Conservation (phyloP, 2,329 filamentous ascomycete species). For the Neofusicoccum cordaticola region DNA sequence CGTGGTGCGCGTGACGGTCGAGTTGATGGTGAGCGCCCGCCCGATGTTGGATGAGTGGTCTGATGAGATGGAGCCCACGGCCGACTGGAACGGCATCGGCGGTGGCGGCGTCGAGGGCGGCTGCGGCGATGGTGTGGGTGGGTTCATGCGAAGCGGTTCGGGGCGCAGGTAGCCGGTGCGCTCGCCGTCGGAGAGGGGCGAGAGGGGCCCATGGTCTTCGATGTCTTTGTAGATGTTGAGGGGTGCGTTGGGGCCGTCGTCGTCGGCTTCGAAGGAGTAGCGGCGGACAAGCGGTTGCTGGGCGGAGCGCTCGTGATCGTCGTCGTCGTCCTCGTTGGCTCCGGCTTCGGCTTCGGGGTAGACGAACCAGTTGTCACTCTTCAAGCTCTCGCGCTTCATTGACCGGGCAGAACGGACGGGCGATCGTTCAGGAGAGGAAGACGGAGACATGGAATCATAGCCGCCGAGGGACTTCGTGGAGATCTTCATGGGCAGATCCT, state of each 20-base stretch:
- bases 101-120: background rate
- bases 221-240: background rate
- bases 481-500: constrained; percentile 26
- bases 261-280: constrained; percentile 15
- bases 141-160: constrained; percentile 48
- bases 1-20: constrained; percentile 24
- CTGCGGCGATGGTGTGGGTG: constrained; percentile 40
- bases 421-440: constrained; percentile 21
- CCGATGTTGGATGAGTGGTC: constrained; percentile 23
- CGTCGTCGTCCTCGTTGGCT: background rate
- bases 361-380: constrained; percentile 50
- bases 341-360: constrained; percentile 17
- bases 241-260: background rate
- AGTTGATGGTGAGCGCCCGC: constrained; percentile 30
- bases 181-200: background rate
- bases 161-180: constrained; percentile 28
- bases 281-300: background rate
- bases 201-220: constrained; percentile 21
- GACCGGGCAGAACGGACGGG: constrained; percentile 22
- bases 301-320: background rate
- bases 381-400: constrained; percentile 28
- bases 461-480: constrained; percentile 29
- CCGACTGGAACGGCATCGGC: constrained; percentile 7
- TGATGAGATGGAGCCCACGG: constrained; percentile 3
- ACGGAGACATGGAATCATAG: constrained; percentile 21